A percentile compares a stretch with the other conserved stretches of the same genome.
Evolutionary conservation across 2,329 filamentous ascomycete genomes (phyloP).

Genomic region (Rhynchosporium graminicola): DNA sequence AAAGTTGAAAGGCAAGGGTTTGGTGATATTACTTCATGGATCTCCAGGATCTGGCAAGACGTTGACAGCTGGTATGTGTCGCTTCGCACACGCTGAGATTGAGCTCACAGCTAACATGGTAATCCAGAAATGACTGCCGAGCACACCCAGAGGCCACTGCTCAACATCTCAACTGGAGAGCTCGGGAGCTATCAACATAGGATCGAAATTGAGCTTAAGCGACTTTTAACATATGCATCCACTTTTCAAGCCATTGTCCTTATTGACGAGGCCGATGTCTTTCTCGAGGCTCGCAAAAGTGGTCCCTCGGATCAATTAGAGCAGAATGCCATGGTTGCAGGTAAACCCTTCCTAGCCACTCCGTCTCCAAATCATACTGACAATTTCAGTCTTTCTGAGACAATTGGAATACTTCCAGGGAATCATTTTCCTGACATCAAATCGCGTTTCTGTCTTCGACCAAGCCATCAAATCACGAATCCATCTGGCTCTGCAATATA

Average conservation of each 20-base stretch:
- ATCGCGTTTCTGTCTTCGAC: conserved; percentile 40
- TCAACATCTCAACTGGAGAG: conserved; percentile 26
- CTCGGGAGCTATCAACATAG: conserved; percentile 22
- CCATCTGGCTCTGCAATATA: conserved; percentile 37
- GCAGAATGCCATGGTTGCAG: conserved; percentile 44
- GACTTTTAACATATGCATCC: conserved; percentile 72
- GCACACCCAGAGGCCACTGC: conserved; percentile 21
- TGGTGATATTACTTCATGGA: conserved; percentile 26
- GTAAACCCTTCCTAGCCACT: background rate
- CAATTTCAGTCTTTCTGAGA: conserved; percentile 38
- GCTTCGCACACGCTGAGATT: too few species aligned
- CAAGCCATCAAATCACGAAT: conserved; percentile 41
- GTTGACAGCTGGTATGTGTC: conserved; percentile 41
- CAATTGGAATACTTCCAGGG: conserved; percentile 44
- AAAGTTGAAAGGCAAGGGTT: conserved; percentile 25
- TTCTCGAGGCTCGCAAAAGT: conserved; percentile 44
- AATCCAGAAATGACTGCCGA: conserved; percentile 24
- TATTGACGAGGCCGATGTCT: conserved; percentile 70
- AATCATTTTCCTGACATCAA: conserved; percentile 44
- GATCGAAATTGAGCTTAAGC: conserved; percentile 43
- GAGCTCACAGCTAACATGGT: background rate
- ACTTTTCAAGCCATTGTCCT: conserved; percentile 72
- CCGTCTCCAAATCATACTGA: background rate
- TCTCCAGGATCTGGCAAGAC: conserved; percentile 27
- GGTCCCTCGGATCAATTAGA: conserved; percentile 39